A percentile compares a stretch with the other conserved stretches of the same genome.
Conservation (phyloP, 257 asterid genomes). For the Forsythia viridissima region DNA sequence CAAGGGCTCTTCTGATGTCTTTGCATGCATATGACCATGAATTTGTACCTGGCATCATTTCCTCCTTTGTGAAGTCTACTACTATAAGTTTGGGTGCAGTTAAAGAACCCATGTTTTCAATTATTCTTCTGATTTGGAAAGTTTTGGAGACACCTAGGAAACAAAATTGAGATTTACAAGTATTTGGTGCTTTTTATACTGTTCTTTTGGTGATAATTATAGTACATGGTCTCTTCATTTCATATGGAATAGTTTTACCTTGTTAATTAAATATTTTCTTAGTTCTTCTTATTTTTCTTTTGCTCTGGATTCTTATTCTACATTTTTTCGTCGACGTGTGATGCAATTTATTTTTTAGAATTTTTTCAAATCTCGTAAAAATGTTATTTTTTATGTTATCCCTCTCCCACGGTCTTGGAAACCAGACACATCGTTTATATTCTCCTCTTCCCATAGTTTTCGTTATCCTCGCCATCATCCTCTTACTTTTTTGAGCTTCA, state of each 20-base stretch:
- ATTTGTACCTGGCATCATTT: conserved; percentile 47
- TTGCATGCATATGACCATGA: conserved; percentile 50
- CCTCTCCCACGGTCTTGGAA: too few relatives aligned
- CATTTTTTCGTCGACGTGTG: too few relatives aligned
- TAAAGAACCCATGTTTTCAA: conserved; percentile 51
- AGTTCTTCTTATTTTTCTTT: too few relatives aligned
- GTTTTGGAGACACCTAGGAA: background rate
- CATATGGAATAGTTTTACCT: background rate
- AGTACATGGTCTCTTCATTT: background rate
- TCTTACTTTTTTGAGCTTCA: too few relatives aligned
- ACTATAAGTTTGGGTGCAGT: conserved; percentile 37
- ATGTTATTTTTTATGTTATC: too few relatives aligned
- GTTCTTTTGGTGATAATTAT: background rate
- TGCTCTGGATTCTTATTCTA: background rate
- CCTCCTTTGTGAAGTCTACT: conserved; percentile 54
- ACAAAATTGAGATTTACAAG: background rate
- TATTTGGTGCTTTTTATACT: background rate
- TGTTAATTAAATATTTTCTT: background rate
- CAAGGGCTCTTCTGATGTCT: conserved; percentile 53
- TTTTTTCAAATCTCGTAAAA: too few relatives aligned
- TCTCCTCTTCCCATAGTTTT: too few relatives aligned
- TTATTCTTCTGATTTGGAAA: background rate
- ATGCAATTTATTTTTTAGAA: too few relatives aligned
- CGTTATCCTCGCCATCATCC: too few relatives aligned
- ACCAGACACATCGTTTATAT: too few relatives aligned